Base-by-base conservation (phyloP, 352 stramenopile species). In the Phytophthora palmivora region DNA sequence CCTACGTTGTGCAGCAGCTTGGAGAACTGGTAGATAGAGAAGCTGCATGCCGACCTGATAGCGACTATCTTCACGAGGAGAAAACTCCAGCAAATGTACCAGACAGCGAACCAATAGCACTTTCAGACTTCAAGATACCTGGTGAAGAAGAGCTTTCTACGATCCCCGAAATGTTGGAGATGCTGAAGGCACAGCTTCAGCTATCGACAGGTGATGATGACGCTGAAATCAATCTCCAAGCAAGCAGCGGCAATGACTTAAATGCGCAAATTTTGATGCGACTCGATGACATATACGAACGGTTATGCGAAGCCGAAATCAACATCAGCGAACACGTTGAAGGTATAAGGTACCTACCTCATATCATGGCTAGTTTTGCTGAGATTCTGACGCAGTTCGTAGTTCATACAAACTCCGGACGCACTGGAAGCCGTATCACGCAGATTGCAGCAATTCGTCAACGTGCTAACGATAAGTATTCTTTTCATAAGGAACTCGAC, bases 401-500 rank as follows among this genome's bases (percentile, higher is more conserved):
- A 4, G 19, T 16, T 43, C 60, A 72, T 34, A 58, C 62, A 5
- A 32, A 49, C 21, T 41, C 47, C 14, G 58, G 52, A 19, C 36
- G 50, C 4, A 42, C 28, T 12, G 47, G 57, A 9, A 67, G 57
- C n/a, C 51, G 55, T 3, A 44, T 69, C n/a, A 50, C 63, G 6
- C 62, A 70, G 33, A 67, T 66, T 12, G 46, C 58, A 3, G 41
- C 67, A 55, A 61, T 53, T 24, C 56, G 63, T 30, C 49, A 72
- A 34, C 51, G 67, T 3, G 51, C 51, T 15, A 52, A 24, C n/a
- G 65, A 72, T 18, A 72, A 72, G 21, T 76, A 70, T 51, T 49
- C 47, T 1, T 70, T 76, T 39, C 67, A 76, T n/a, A 70, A 76
- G 45, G 62, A 66, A 4, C 51, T 76, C n/a, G 67, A 76, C n/a